Percentiles rank a stretch among this genome's conserved stretches.
Evolutionary conservation across 202 grass and related monocot genomes (phyloP).

Genomic region (Bolboschoenoplectus hybrid): DNA sequence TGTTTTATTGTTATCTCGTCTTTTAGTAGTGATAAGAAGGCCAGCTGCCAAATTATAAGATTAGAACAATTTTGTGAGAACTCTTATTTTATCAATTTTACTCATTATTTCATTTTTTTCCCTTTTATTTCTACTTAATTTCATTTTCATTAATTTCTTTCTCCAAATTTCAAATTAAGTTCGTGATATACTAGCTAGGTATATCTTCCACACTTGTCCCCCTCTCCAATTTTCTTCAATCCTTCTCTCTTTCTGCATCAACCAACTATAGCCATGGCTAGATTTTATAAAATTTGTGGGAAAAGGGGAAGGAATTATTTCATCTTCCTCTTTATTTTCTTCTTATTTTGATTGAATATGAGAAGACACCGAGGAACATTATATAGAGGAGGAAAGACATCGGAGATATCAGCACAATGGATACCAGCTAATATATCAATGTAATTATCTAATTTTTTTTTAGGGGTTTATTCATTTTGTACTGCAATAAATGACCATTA

Average conservation of each 20-base stretch:
- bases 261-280: not conserved
- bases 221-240: not conserved
- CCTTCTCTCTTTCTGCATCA: conserved; percentile 3
- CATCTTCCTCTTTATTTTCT: not conserved
- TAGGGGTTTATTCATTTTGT: not conserved
- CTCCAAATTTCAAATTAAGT: no score
- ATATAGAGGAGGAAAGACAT: not conserved
- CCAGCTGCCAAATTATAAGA: no score
- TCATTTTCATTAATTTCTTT: no score
- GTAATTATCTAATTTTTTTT: not conserved
- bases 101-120: no score
- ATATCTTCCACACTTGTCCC: not conserved
- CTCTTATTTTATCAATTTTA: no score
- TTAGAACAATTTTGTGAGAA: no score
- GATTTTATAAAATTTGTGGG: not conserved
- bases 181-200: not conserved
- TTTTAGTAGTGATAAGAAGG: no score
- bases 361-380: not conserved
- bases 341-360: not conserved
- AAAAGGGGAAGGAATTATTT: no score
- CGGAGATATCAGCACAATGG: not conserved
- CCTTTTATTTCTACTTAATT: no score
- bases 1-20: no score
- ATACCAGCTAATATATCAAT: conserved; percentile 7
- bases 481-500: no score